Evolutionary conservation across 192 early-diverging fungal genomes (phyloP).

Genomic region (Coemansia reversa): DNA sequence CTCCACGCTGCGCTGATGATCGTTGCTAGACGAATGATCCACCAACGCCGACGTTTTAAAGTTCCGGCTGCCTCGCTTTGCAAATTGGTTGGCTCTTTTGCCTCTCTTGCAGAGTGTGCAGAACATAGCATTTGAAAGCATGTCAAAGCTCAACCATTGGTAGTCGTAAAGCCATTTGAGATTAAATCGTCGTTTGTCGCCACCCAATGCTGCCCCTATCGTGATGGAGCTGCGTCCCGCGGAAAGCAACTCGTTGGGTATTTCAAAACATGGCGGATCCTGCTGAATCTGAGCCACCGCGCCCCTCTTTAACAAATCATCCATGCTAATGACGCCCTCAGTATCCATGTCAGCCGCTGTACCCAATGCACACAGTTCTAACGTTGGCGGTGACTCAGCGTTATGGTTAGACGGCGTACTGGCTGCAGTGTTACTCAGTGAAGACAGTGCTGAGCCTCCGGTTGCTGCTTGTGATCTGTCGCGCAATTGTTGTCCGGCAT

Average conservation of each 20-base stretch:
- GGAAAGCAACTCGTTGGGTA: slow-evolving; percentile 17
- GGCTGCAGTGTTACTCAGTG: slow-evolving; percentile 1
- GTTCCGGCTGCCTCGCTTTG: slow-evolving; percentile 46
- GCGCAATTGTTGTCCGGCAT: slow-evolving; percentile 2
- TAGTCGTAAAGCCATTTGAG: slow-evolving; percentile 54
- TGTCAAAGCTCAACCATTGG: slow-evolving; percentile 46
- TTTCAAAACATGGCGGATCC: slow-evolving; percentile 8
- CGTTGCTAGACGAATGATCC: slow-evolving; percentile 49
- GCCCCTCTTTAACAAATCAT: slow-evolving; percentile 36
- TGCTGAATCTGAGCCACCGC: slow-evolving; percentile 11
- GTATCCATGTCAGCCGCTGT: slow-evolving; percentile 8
- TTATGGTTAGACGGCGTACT: slow-evolving; percentile 1
- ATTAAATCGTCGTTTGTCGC: slow-evolving; percentile 51
- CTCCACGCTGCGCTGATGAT: slow-evolving; percentile 39
- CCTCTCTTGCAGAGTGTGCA: slow-evolving; percentile 45
- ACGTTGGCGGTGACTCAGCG: background rate
- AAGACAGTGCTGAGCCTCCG: background rate
- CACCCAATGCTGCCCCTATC: slow-evolving; percentile 40
- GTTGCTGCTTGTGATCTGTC: background rate
- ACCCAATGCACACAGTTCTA: background rate
- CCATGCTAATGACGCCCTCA: slow-evolving; percentile 30
- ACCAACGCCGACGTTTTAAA: slow-evolving; percentile 52
- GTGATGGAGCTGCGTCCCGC: slow-evolving; percentile 44
- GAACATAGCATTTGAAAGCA: slow-evolving; percentile 35
- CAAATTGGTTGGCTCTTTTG: slow-evolving; percentile 48